These are phyloP conservation scores for Trichaptum fuscoviolaceum DNA, from an alignment of 768 basidiomycete species.

Conservation along the genomic window DNA sequence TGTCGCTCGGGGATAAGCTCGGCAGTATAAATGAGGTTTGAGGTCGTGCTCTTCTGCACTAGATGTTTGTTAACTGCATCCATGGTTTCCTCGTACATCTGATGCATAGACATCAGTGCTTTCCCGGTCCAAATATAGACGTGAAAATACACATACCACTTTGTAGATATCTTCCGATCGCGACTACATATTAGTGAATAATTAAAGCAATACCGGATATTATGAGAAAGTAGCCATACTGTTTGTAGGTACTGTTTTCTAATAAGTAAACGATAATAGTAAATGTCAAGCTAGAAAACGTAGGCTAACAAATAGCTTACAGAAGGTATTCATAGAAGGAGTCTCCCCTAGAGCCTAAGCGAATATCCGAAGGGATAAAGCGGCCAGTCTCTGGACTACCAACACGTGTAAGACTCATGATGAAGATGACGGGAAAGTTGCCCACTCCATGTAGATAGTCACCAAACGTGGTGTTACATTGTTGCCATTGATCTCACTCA, in stretches of 20 bases:
- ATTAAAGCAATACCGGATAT: conserved; percentile 5
- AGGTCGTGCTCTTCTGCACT: conserved; percentile 53
- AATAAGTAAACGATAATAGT: conserved; percentile 9
- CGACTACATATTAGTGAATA: conserved; percentile 41
- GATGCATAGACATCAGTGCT: conserved; percentile 6
- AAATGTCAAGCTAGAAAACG: background rate
- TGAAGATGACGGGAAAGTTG: conserved; percentile 6
- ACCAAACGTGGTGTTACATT: conserved; percentile 68
- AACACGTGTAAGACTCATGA: background rate
- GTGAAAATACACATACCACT: conserved; percentile 40
- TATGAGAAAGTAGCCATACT: conserved; percentile 31
- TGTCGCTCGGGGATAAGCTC: conserved; percentile 66
- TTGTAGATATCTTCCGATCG: conserved; percentile 70
- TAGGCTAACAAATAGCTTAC: conserved; percentile 33
- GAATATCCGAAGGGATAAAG: conserved; percentile 66
- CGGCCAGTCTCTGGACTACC: conserved; percentile 44
- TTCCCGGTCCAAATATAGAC: background rate
- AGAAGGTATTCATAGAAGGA: conserved; percentile 91
- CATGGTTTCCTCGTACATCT: conserved; percentile 93
- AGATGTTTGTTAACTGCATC: conserved; percentile 71
- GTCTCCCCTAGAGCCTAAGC: conserved; percentile 88
- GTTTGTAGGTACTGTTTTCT: conserved; percentile 82
- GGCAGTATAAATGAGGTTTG: conserved; percentile 69
- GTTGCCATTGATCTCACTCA: conserved; percentile 62
- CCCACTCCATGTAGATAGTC: conserved; percentile 80